Conservation (phyloP, 805 yeast species). For the Barnettozyma botsteinii region DNA sequence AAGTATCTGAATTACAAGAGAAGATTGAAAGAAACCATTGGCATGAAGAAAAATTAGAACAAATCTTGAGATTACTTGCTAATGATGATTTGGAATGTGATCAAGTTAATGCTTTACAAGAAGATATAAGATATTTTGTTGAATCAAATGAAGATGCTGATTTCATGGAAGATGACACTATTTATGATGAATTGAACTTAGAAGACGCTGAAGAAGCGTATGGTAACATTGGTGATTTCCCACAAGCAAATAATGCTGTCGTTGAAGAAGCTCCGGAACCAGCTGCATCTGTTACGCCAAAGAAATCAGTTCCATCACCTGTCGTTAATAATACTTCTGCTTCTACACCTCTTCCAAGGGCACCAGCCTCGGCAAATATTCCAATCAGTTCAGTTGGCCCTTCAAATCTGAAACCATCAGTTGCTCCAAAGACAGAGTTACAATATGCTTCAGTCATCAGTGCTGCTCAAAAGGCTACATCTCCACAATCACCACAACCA, state of each 20-base stretch:
- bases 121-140: constrained; percentile 88
- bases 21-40: constrained; percentile 66
- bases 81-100: constrained; percentile 78
- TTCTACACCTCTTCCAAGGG: constrained; percentile 5
- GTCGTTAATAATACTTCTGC: background rate
- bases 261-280: constrained; percentile 12
- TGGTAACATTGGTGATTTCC: constrained; percentile 41
- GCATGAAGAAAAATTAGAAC: constrained; percentile 76
- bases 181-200: constrained; percentile 81
- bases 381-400: constrained; percentile 2
- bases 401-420: constrained; percentile 44
- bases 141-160: constrained; percentile 92
- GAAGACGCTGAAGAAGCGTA: constrained; percentile 51
- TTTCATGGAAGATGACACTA: constrained; percentile 87
- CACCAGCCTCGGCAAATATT: constrained; percentile 3
- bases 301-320: constrained; percentile 13
- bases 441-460: constrained; percentile 47
- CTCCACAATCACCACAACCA: background rate
- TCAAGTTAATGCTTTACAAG: constrained; percentile 67
- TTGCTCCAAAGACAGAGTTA: constrained; percentile 48
- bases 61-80: constrained; percentile 67
- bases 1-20: constrained; percentile 58
- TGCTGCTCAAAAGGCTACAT: constrained; percentile 14
- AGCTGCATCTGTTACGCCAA: constrained; percentile 6
- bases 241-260: constrained; percentile 10